A percentile compares a stretch with the other conserved stretches of the same genome.
These are phyloP conservation scores for Aristolochia californica DNA, from an alignment of 164 flowering plant genomes.

Conservation along the genomic window DNA sequence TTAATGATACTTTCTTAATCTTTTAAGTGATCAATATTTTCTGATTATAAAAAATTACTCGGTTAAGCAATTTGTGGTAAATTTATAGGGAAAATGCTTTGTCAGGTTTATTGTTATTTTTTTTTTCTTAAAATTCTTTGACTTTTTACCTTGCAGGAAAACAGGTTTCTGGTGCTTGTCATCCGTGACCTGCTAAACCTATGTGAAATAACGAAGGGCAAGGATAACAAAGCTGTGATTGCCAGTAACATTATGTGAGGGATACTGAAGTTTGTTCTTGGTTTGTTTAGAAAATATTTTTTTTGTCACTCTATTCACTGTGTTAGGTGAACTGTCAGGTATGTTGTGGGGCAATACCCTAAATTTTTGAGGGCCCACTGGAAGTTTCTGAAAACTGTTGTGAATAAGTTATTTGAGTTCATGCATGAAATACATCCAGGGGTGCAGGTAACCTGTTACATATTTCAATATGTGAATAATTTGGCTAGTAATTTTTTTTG, in stretches of 20 bases:
- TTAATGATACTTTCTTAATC: background rate
- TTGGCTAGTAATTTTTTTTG: no score
- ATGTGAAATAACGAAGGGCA: conserved; percentile 95
- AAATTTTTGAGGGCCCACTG: conserved; percentile 94
- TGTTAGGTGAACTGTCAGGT: conserved; percentile 42
- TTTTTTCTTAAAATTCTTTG: conserved; percentile 2
- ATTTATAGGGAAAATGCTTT: background rate
- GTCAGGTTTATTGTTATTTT: background rate
- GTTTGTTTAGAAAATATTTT: background rate
- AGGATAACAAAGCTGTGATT: conserved; percentile 98
- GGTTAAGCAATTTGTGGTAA: background rate
- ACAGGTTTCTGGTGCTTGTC: conserved; percentile 94
- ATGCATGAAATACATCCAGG: conserved; percentile 99
- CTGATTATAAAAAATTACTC: background rate
- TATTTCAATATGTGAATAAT: background rate
- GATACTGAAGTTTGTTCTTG: background rate
- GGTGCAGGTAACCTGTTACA: conserved; percentile 59
- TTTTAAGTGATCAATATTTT: background rate
- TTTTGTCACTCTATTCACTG: background rate
- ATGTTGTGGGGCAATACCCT: conserved; percentile 99
- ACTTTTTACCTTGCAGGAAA: conserved; percentile 49
- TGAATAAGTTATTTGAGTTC: conserved; percentile 94
- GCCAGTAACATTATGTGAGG: conserved; percentile 98
- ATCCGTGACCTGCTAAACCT: conserved; percentile 90
- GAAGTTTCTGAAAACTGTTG: conserved; percentile 98